phyloP scores from a whole-genome alignment of 2,329 filamentous ascomycete species.

The Cladosporium sp. region DNA sequence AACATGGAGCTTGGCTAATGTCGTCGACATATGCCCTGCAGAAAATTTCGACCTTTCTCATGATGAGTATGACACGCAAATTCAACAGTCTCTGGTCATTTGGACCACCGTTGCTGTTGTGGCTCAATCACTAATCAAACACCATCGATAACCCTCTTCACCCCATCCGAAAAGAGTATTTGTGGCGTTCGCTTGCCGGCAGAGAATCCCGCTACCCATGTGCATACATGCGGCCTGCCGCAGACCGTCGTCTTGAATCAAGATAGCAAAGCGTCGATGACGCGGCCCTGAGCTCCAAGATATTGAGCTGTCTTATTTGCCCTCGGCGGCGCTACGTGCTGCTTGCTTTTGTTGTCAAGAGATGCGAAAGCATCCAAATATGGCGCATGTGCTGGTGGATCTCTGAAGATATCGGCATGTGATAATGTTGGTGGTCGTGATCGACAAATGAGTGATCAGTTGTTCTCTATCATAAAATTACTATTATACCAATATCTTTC shows the following conservation, averaged over 20 bases:
- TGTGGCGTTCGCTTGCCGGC: constrained; percentile 8
- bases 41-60: not conserved
- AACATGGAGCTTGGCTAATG: not conserved
- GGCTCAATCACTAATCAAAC: too few relatives aligned
- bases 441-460: too few relatives aligned
- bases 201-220: not conserved
- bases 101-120: too few relatives aligned
- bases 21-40: not conserved
- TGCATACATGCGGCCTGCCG: not conserved
- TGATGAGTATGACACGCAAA: not conserved
- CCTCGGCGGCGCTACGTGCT: not conserved
- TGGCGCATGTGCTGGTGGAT: too few relatives aligned
- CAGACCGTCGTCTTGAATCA: constrained; percentile 1
- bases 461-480: too few relatives aligned
- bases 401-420: too few relatives aligned
- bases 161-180: not conserved
- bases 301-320: not conserved
- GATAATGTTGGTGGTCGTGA: too few relatives aligned
- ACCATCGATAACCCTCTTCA: not conserved
- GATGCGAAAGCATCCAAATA: too few relatives aligned
- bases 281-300: not conserved
- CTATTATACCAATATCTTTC: not conserved
- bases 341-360: too few relatives aligned
- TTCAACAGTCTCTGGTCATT: too few relatives aligned
- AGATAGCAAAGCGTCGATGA: constrained; percentile 3